A percentile compares a stretch with the other conserved stretches of the same genome.
Evolutionary conservation across 768 basidiomycete genomes (phyloP).

Genomic region (Suillus placidus): DNA sequence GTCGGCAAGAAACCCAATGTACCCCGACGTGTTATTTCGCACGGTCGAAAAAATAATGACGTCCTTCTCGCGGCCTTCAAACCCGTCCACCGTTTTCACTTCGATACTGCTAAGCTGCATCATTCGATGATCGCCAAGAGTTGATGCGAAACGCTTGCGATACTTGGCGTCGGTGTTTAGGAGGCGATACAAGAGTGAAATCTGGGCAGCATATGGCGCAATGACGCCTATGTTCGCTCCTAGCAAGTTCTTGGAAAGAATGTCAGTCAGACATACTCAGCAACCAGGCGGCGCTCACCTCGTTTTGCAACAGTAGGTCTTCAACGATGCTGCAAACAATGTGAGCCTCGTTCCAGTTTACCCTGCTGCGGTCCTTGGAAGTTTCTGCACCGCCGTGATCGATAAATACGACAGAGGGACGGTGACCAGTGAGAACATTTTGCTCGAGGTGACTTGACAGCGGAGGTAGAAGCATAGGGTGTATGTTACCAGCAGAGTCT

Average conservation of each 20-base stretch:
- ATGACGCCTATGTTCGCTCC: conserved; percentile 90
- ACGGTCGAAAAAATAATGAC: conserved; percentile 92
- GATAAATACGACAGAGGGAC: conserved; percentile 75
- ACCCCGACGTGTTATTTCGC: conserved; percentile 73
- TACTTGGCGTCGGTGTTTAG: conserved; percentile 59
- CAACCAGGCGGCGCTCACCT: conserved; percentile 46
- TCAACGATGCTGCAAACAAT: conserved; percentile 81
- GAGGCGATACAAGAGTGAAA: conserved; percentile 69
- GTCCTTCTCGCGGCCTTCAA: conserved; percentile 92
- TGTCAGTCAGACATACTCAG: conserved; percentile 7
- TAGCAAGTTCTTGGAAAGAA: conserved; percentile 49
- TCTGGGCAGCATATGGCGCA: conserved; percentile 89
- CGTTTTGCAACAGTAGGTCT: conserved; percentile 77
- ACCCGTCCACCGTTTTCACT: conserved; percentile 93
- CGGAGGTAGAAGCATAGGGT: conserved; percentile 61
- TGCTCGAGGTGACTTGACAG: conserved; percentile 52
- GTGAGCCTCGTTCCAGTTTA: conserved; percentile 77
- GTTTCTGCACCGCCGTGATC: conserved; percentile 77
- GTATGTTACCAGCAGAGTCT: conserved; percentile 47
- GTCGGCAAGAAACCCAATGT: conserved; percentile 90
- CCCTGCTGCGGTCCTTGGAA: conserved; percentile 66
- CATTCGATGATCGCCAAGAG: conserved; percentile 67
- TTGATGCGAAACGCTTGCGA: conserved; percentile 52
- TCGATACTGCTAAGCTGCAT: conserved; percentile 72
- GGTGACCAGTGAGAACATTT: conserved; percentile 40